Base-by-base conservation (phyloP, 2,329 filamentous ascomycete species). In the Nannizziopsis arthrosporioides region DNA sequence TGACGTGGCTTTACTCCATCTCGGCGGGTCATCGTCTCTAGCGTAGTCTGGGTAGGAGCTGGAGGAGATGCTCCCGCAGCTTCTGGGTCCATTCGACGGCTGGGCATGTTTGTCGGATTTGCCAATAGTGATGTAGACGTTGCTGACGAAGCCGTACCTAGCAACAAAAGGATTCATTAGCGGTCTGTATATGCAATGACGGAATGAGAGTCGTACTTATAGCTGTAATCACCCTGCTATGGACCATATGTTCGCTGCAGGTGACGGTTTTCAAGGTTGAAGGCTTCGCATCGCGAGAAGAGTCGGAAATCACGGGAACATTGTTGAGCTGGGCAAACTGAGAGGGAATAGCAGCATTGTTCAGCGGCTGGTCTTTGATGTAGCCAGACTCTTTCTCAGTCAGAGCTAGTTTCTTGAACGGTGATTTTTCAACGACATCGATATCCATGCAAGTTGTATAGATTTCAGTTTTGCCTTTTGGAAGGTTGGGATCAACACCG, bases 381-480 rank as follows among this genome's bases (percentile, higher is more conserved):
- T 64, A 69, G 10, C 51, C 55, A 7, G 47, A 48, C 2, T 44
- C 39, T 12, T 47, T 55, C 1, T 47, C 47, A n/a, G 56, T 43
- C n/a, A 50, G 35, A 32, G 45, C 53, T 34, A 27, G 35, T 31
- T 34, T 47, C 14, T 17, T 17, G 5, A 17, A 18, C 19, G 37
- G 15, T 19, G 27, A 38, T 36, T 31, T 10, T 12, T 55, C 41
- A n/a, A 56, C 59, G 22, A 61, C 54, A 45, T 72, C 63, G 15
- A 73, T 59, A 52, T 73, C 71, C 57, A 73, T 71, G 53, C 71
- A 73, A 11, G 68, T 70, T 1, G 71, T 73, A 51, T 73, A 73
- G 34, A 70, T 60, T 54, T 73, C 69, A 40, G 61, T 54, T 55
- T 71, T 71, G 36, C 68, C 69, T 5, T 66, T 54, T n/a, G 65